phyloP scores from a whole-genome alignment of 1,284 basidiomycete genomes.

The Cutaneotrichosporon cyanovorans region DNA sequence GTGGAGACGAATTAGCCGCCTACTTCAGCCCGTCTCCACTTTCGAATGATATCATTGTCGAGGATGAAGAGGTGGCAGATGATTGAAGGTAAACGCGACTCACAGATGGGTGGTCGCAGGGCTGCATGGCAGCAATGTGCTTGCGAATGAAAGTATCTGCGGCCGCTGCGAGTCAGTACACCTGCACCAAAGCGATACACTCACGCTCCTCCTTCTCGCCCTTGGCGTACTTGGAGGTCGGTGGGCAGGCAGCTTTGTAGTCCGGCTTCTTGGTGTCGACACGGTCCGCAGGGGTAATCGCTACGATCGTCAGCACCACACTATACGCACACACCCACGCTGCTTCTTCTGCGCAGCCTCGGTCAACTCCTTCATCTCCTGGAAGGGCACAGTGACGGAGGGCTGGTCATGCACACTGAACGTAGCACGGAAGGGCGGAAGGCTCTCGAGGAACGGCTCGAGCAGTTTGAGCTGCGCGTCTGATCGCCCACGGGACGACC shows the following conservation, averaged over 20 bases:
- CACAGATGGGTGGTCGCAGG: slow-evolving; percentile 43
- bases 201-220: slow-evolving; percentile 34
- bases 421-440: slow-evolving; percentile 33
- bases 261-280: slow-evolving; percentile 34
- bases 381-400: slow-evolving; percentile 39
- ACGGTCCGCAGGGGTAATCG: slow-evolving; percentile 33
- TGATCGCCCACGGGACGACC: slow-evolving; percentile 38
- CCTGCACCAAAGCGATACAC: slow-evolving; percentile 2
- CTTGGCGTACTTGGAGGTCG: slow-evolving; percentile 35
- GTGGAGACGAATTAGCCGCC: too few species aligned
- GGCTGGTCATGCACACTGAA: slow-evolving; percentile 47
- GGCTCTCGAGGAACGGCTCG: slow-evolving; percentile 43
- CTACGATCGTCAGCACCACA: slow-evolving; percentile 6
- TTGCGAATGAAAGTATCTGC: slow-evolving; percentile 38
- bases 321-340: slow-evolving; percentile 7
- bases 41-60: too few species aligned
- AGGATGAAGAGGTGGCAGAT: too few species aligned
- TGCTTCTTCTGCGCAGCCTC: slow-evolving; percentile 31
- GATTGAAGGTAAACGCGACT: slow-evolving; percentile 9
- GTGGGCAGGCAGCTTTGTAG: slow-evolving; percentile 39
- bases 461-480: slow-evolving; percentile 46
- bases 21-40: too few species aligned
- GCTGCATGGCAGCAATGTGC: slow-evolving; percentile 43
- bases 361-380: slow-evolving; percentile 33
- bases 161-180: slow-evolving; percentile 19